Conservation (phyloP, 495 filamentous ascomycete species). For the Bombardia bombarda region DNA sequence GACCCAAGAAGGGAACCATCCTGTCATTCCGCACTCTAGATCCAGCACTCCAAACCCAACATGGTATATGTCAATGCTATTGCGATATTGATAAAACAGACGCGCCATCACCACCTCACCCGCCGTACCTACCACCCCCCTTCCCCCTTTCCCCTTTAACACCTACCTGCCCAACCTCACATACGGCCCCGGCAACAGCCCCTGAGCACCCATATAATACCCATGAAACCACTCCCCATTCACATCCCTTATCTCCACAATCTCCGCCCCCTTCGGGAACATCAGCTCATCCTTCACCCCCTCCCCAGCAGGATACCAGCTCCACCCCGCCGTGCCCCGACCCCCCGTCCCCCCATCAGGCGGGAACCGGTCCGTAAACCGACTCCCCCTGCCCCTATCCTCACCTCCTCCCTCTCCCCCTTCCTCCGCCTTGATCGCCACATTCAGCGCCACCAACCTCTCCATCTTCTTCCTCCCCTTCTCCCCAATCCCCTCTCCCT, state of each 20-base stretch:
- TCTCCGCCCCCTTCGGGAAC: slow-evolving; percentile 76
- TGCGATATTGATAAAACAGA: too few species aligned
- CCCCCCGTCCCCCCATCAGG: slow-evolving; percentile 62
- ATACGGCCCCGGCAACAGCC: slow-evolving; percentile 70
- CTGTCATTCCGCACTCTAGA: too few species aligned
- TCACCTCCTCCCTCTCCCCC: neutral
- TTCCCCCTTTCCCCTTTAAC: neutral
- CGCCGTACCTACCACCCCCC: neutral
- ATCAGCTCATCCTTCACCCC: slow-evolving; percentile 61
- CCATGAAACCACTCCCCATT: slow-evolving; percentile 86
- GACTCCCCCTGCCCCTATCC: neutral
- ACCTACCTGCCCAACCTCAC: slow-evolving; percentile 34
- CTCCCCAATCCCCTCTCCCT: slow-evolving; percentile 13
- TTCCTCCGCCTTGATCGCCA: slow-evolving; percentile 19
- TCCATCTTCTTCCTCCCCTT: slow-evolving; percentile 15
- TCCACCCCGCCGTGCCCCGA: slow-evolving; percentile 56
- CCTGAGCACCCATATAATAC: slow-evolving; percentile 64
- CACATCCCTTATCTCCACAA: slow-evolving; percentile 70
- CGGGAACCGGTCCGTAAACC: slow-evolving; percentile 42
- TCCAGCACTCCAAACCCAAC: too few species aligned
- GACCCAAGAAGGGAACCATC: too few species aligned
- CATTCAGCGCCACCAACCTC: slow-evolving; percentile 22
- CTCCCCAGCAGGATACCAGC: slow-evolving; percentile 60
- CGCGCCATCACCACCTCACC: too few species aligned
- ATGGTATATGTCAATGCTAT: too few species aligned